These are phyloP conservation scores for Neopestalotiopsis sp. DNA, from an alignment of 2,329 filamentous ascomycete species.

Conservation along the genomic window DNA sequence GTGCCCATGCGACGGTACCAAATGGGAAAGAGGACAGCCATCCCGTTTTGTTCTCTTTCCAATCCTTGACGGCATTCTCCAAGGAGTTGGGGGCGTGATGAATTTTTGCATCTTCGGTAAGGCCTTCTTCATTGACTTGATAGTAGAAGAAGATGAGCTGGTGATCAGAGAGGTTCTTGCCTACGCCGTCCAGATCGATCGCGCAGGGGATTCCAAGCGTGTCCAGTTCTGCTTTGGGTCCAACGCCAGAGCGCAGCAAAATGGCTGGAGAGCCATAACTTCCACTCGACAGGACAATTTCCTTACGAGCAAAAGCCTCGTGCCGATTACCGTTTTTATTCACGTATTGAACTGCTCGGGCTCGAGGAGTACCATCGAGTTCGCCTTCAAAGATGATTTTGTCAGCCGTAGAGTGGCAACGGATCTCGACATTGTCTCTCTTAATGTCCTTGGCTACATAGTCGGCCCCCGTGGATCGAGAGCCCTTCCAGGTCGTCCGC, in stretches of 20 bases:
- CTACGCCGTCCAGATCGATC: background rate
- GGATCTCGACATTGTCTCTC: background rate
- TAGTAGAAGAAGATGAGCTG: background rate
- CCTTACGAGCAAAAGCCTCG: background rate
- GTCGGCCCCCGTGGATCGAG: background rate
- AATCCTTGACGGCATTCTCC: background rate
- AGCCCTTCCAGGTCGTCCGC: background rate
- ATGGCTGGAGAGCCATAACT: background rate
- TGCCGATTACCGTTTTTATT: background rate
- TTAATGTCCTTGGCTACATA: background rate
- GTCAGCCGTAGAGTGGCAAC: background rate
- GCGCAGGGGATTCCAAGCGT: background rate
- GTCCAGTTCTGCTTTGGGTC: conserved; percentile 2
- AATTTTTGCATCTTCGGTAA: background rate
- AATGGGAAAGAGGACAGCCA: background rate
- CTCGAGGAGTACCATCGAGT: background rate
- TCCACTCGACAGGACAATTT: background rate
- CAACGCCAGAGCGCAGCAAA: background rate
- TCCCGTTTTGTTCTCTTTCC: background rate
- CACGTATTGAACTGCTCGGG: background rate
- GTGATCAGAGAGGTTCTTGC: conserved; percentile 3
- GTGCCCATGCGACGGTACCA: background rate
- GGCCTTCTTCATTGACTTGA: background rate
- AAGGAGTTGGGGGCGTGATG: background rate
- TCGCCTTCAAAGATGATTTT: background rate